These are phyloP conservation scores for Entomortierella chlamydospora DNA, from an alignment of 192 early-diverging fungal species.

Conservation along the genomic window DNA sequence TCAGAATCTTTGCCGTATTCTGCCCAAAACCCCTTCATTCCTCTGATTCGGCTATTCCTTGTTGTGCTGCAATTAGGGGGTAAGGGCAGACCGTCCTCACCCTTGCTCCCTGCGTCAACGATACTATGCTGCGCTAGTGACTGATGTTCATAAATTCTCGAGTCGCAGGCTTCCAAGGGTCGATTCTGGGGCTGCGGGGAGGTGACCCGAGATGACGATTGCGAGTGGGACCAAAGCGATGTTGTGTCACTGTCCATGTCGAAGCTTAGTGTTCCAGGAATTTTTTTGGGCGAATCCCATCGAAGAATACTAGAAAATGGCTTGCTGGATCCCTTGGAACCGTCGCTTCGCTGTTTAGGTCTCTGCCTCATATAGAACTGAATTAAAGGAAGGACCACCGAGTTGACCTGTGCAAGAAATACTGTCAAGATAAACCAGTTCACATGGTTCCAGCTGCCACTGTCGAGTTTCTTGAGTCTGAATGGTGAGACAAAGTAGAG, in stretches of 20 bases:
- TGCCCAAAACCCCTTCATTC: slow-evolving; percentile 43
- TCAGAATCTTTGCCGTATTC: slow-evolving; percentile 40
- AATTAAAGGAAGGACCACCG: slow-evolving; percentile 33
- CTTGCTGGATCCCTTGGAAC: background rate
- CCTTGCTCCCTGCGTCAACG: background rate
- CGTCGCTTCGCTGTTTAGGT: slow-evolving; percentile 16
- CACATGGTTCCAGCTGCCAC: slow-evolving; percentile 46
- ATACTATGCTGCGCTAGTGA: background rate
- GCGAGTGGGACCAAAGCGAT: slow-evolving; percentile 9
- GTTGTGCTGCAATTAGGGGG: background rate
- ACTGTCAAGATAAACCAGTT: slow-evolving; percentile 44
- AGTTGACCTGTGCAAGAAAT: slow-evolving; percentile 44
- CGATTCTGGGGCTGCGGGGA: background rate
- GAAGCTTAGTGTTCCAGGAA: slow-evolving; percentile 7
- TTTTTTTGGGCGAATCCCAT: slow-evolving; percentile 28
- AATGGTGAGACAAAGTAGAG: slow-evolving; percentile 49
- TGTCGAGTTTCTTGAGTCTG: slow-evolving; percentile 30
- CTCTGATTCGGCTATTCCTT: slow-evolving; percentile 13
- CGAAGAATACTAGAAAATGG: slow-evolving; percentile 26
- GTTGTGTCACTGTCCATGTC: slow-evolving; percentile 27
- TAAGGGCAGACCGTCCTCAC: background rate
- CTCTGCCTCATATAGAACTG: slow-evolving; percentile 32
- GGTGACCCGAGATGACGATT: slow-evolving; percentile 9
- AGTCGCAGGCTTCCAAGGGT: background rate
- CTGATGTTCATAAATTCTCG: background rate